Conservation (phyloP, 1,284 basidiomycete genomes). For the Takashimella tepidaria region DNA sequence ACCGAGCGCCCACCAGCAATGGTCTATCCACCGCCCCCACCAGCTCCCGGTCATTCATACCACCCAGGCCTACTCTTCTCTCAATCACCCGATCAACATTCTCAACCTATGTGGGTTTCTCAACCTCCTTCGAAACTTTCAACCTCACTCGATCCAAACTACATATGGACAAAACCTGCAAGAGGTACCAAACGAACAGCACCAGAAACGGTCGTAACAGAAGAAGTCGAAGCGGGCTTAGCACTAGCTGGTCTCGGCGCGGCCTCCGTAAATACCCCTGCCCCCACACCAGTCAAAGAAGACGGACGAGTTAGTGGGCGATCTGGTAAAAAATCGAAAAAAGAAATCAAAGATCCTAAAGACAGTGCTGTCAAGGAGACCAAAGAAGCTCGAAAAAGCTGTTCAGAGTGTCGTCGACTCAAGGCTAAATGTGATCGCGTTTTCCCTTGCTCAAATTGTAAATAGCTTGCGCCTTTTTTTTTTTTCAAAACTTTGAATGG, state of each 20-base stretch:
- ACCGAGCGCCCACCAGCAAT: conserved; percentile 2
- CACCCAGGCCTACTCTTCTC: neutral
- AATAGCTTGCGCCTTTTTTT: no score
- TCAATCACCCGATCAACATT: neutral
- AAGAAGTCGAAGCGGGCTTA: conserved; percentile 33
- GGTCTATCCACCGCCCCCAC: conserved; percentile 24
- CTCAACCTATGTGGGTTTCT: neutral
- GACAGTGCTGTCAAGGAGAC: conserved; percentile 13
- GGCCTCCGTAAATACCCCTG: neutral
- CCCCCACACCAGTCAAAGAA: neutral
- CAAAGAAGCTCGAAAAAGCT: conserved; percentile 30
- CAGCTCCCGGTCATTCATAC: conserved; percentile 1
- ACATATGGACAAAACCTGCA: neutral
- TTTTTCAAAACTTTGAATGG: no score
- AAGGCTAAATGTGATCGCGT: conserved; percentile 44
- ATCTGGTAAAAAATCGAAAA: conserved; percentile 7
- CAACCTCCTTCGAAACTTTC: neutral
- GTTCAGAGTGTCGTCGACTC: conserved; percentile 39
- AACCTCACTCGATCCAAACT: neutral
- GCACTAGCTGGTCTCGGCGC: conserved; percentile 29
- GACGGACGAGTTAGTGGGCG: neutral
- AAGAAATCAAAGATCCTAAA: conserved; percentile 12
- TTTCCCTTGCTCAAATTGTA: conserved; percentile 45
- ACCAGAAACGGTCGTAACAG: neutral
- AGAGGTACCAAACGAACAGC: neutral